These are phyloP conservation scores for Pestalotiopsis sp. DNA, from an alignment of 2,329 filamentous ascomycete species.

Conservation along the genomic window DNA sequence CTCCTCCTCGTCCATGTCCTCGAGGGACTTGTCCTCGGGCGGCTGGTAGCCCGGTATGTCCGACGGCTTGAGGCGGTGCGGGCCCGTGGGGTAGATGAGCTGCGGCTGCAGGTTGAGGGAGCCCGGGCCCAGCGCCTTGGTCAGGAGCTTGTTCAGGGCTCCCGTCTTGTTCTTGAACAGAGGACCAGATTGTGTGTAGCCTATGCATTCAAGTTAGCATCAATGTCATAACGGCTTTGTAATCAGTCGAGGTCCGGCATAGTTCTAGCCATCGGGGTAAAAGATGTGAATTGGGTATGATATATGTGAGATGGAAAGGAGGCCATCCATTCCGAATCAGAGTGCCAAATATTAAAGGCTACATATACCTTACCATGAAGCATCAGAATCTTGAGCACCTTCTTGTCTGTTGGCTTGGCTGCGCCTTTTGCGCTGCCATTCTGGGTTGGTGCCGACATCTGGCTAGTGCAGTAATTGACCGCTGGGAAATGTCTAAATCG, in stretches of 20 bases:
- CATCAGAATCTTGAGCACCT: conserved; percentile 71
- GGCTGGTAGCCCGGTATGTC: conserved; percentile 72
- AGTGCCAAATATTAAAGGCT: no score
- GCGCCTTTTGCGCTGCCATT: conserved; percentile 15
- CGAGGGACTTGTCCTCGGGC: conserved; percentile 38
- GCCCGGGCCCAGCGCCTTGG: conserved; percentile 67
- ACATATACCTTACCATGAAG: conserved; percentile 61
- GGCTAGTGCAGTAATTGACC: not conserved
- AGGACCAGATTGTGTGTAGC: conserved; percentile 87
- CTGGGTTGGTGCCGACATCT: not conserved
- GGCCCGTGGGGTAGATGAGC: conserved; percentile 71
- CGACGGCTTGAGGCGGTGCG: conserved; percentile 60
- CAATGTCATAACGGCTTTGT: not conserved
- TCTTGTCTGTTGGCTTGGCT: conserved; percentile 43
- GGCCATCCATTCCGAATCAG: no score
- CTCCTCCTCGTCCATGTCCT: conserved; percentile 47
- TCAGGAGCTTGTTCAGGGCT: conserved; percentile 78
- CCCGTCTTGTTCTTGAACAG: conserved; percentile 88
- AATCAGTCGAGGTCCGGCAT: not conserved
- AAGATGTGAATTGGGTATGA: not conserved
- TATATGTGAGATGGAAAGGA: no score
- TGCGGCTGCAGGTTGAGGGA: conserved; percentile 55
- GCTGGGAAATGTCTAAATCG: not conserved
- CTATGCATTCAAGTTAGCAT: conserved; percentile 38
- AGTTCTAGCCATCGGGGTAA: not conserved